Percentiles rank a stretch among this genome's conserved stretches.
phyloP scores from a whole-genome alignment of 768 basidiomycete genomes.

The Polyporus arcularius region DNA sequence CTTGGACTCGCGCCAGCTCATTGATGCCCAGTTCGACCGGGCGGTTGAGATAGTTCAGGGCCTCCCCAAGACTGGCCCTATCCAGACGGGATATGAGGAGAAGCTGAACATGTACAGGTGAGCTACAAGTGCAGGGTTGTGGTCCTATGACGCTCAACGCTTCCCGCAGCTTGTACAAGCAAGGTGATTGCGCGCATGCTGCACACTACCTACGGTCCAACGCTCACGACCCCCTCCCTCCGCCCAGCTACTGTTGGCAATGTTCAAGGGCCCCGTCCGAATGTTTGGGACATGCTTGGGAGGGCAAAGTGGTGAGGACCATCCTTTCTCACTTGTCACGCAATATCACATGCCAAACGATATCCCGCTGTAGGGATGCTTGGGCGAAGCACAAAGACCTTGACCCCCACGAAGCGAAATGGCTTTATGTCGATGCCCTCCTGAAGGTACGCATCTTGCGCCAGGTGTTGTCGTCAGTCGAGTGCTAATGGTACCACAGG shows the following conservation, averaged over 20 bases:
- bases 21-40: constrained; percentile 87
- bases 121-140: constrained; percentile 20
- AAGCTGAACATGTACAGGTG: constrained; percentile 93
- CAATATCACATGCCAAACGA: constrained; percentile 23
- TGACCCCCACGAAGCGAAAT: constrained; percentile 78
- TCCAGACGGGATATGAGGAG: constrained; percentile 95
- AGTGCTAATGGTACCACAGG: constrained; percentile 40
- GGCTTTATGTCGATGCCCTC: constrained; percentile 85
- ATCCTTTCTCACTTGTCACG: no score
- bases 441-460: constrained; percentile 57
- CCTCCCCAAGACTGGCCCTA: constrained; percentile 90
- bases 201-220: background rate
- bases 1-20: constrained; percentile 68
- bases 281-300: constrained; percentile 88
- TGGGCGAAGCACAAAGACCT: constrained; percentile 94
- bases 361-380: constrained; percentile 66
- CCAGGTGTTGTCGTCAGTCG: background rate
- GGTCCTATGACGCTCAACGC: background rate
- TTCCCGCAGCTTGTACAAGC: constrained; percentile 77
- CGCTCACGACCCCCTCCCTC: background rate
- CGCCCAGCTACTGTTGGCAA: constrained; percentile 84
- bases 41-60: constrained; percentile 94
- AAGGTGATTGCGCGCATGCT: constrained; percentile 55
- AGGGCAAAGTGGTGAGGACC: constrained; percentile 86
- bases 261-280: constrained; percentile 75